Evolutionary conservation across 2,329 filamentous ascomycete genomes (phyloP).

Genomic region (Arthrobotrys sphaeroides): DNA sequence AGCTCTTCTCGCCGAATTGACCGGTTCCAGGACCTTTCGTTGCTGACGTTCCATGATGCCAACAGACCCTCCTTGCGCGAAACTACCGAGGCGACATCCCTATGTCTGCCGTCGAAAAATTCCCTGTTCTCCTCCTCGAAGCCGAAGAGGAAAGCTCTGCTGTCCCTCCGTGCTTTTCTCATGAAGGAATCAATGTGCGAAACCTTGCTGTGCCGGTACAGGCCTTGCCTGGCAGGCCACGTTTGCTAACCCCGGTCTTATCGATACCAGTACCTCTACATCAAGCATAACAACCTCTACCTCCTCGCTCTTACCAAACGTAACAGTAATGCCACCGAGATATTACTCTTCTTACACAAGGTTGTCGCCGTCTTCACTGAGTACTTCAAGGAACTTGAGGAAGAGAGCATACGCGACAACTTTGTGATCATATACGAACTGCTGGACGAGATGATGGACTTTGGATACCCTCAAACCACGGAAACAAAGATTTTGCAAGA

Average conservation of each 20-base stretch:
- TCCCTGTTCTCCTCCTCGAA: constrained; percentile 93
- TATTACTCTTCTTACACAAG: constrained; percentile 96
- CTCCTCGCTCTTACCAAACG: constrained; percentile 97
- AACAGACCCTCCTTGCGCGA: constrained; percentile 91
- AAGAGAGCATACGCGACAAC: constrained; percentile 98
- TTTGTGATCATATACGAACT: constrained; percentile 99
- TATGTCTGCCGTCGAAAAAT: constrained; percentile 99
- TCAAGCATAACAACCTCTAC: constrained; percentile 98
- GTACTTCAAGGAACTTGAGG: constrained; percentile 98
- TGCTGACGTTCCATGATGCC: constrained; percentile 55
- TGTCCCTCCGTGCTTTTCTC: constrained; percentile 95
- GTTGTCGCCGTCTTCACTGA: constrained; percentile 99
- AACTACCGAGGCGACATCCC: constrained; percentile 99
- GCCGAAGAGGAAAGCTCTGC: constrained; percentile 99
- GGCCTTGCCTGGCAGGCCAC: not conserved
- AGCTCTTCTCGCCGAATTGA: constrained; percentile 12
- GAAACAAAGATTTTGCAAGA: constrained; percentile 98
- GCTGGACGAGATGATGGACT: constrained; percentile 99
- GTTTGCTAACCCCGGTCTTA: not conserved
- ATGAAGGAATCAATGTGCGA: constrained; percentile 95
- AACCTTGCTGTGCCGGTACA: constrained; percentile 55
- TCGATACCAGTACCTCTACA: constrained; percentile 85
- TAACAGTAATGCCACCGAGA: constrained; percentile 98
- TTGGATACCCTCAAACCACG: constrained; percentile 97
- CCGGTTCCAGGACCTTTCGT: not conserved